phyloP scores from a whole-genome alignment of 2,329 filamentous ascomycete genomes.

The Penicillium sp. region DNA sequence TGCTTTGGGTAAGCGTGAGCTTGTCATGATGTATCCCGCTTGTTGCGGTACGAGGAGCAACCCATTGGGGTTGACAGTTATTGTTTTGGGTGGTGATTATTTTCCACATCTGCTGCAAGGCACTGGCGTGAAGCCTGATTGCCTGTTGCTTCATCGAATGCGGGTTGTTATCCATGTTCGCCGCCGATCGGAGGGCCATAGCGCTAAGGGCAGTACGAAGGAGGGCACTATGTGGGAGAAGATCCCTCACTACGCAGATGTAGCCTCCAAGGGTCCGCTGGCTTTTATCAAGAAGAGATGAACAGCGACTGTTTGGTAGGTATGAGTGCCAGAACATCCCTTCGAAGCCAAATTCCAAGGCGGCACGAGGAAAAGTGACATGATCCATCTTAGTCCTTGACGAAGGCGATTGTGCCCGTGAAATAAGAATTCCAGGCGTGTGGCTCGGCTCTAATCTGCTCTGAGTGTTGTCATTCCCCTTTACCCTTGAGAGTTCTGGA shows the following conservation, averaged over 20 bases:
- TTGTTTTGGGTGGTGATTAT: not conserved
- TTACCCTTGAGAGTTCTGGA: not conserved
- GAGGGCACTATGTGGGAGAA: constrained; percentile 5
- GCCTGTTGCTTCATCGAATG: constrained; percentile 13
- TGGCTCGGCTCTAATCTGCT: not conserved
- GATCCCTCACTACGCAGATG: constrained; percentile 9
- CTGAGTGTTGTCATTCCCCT: not conserved
- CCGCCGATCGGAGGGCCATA: constrained; percentile 4
- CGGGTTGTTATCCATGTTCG: not conserved
- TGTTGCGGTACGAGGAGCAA: too few relatives aligned
- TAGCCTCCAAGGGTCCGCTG: constrained; percentile 15
- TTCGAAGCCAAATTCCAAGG: constrained; percentile 4
- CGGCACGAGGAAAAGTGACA: constrained; percentile 5
- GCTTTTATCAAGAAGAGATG: constrained; percentile 1
- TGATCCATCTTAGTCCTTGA: not conserved
- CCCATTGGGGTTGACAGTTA: too few relatives aligned
- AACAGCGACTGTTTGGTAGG: constrained; percentile 7
- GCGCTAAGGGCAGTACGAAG: constrained; percentile 12
- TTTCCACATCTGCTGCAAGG: constrained; percentile 10
- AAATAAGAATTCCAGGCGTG: too few relatives aligned
- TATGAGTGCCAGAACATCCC: constrained; percentile 14
- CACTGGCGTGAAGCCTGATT: constrained; percentile 6
- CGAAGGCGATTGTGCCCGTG: not conserved
- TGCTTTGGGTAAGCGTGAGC: too few relatives aligned
- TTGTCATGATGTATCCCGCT: too few relatives aligned